These are phyloP conservation scores for Cryptococcus wingfieldii DNA, from an alignment of 1,284 basidiomycete genomes.

Conservation along the genomic window DNA sequence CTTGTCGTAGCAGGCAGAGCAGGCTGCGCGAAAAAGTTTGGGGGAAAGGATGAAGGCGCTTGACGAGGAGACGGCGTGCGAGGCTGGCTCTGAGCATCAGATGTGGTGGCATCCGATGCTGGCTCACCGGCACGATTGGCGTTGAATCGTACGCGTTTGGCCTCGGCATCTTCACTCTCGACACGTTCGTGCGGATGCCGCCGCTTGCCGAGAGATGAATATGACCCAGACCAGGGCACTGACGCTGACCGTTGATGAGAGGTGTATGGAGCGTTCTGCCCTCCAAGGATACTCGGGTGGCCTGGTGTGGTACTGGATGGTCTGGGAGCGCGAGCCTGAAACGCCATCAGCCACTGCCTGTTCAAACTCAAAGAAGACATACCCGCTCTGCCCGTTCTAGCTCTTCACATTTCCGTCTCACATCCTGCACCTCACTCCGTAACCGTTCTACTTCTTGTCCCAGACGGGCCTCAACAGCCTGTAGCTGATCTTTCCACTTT, in stretches of 20 bases:
- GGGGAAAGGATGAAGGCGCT: conserved; percentile 8
- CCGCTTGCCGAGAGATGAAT: neutral
- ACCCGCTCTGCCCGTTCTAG: conserved; percentile 2
- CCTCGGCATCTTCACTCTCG: conserved; percentile 1
- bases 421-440: conserved; percentile 3
- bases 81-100: conserved; percentile 2
- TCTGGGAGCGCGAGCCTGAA: too few species aligned
- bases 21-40: conserved; percentile 4
- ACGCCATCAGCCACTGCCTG: neutral
- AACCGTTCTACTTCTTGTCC: conserved; percentile 19
- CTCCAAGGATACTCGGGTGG: too few species aligned
- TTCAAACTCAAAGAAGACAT: neutral
- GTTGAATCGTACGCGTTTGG: conserved; percentile 13
- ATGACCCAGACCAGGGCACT: neutral
- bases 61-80: conserved; percentile 24
- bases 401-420: neutral
- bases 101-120: neutral
- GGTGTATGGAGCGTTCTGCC: too few species aligned
- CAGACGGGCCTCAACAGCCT: conserved; percentile 14
- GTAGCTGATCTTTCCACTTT: conserved; percentile 11
- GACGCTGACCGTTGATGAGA: neutral
- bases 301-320: too few species aligned
- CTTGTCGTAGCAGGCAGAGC: neutral
- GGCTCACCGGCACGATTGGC: conserved; percentile 1
- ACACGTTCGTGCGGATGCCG: neutral